phyloP scores from a whole-genome alignment of 2,329 filamentous ascomycete genomes.

The Fusarium marasasianum region DNA sequence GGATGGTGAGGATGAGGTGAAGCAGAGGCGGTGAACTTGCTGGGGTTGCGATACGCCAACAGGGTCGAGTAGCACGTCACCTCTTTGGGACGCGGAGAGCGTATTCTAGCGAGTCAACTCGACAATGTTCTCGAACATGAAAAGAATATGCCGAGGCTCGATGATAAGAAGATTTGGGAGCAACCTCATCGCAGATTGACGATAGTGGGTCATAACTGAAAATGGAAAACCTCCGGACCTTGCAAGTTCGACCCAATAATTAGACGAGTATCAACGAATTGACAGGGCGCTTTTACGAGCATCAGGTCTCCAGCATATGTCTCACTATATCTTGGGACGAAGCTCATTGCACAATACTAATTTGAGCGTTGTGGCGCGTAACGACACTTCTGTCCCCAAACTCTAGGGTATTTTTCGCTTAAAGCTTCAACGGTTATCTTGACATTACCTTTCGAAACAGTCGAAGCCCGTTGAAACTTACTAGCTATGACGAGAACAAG shows the following conservation, averaged over 20 bases:
- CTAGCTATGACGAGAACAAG: rapidly evolving
- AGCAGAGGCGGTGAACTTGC: constrained; percentile 2
- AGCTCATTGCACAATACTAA: not conserved
- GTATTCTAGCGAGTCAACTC: not conserved
- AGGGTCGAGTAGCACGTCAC: not conserved
- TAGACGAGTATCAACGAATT: no score
- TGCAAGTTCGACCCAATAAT: no score
- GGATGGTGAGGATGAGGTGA: not conserved
- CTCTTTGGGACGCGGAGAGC: not conserved
- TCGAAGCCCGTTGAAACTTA: rapidly evolving
- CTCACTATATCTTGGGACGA: not conserved
- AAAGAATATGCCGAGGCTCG: not conserved
- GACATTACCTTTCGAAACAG: rapidly evolving
- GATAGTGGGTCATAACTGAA: not conserved
- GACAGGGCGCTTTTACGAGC: rapidly evolving
- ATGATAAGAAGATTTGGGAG: not conserved
- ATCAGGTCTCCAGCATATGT: no score
- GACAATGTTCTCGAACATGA: not conserved
- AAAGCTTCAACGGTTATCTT: not conserved
- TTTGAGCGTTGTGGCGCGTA: no score
- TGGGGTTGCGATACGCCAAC: not conserved
- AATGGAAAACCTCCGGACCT: rapidly evolving
- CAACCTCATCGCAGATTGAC: not conserved
- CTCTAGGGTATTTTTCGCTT: not conserved
- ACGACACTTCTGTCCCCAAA: rapidly evolving